Evolutionary conservation across 2,329 filamentous ascomycete species (phyloP), one percentile per base, ranked within the genome.

Genomic region (Harringtonia aguacate): DNA sequence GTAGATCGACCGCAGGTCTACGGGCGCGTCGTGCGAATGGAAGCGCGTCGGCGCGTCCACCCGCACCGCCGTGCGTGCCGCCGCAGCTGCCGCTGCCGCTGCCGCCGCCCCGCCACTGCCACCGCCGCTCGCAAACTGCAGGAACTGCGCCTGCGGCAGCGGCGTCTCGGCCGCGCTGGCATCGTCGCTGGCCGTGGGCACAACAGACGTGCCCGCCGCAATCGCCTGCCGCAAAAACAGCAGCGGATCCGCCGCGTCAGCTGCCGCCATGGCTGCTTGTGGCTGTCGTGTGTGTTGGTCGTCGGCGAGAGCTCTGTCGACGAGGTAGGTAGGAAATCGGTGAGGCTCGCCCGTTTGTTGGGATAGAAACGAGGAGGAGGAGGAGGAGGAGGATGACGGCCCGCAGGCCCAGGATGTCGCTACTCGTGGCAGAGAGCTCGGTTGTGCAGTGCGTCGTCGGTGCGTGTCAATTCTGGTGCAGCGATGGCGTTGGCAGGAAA

Each of bases 1-100:
- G 69, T 90, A 95, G 64, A 95, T 90, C 61, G 84, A 92, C 59
- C 92, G 87, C 53, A 98, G 72, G 60, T 95, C 86, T 56, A 95
- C 81, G 5, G 83, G 73, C 45, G 72, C 70, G 39, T 77, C 72
- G 46, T 77, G 75, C n/a, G 86, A 89, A 48, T 85, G 75, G 68
- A 97, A 97, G 55, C 92, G 86, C 53, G 92, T 98, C 10, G 81
- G 73, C 14, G 75, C 73, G 41, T 77, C 79, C 52, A 95, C 75
- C 1, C 82, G 70, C 46, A 94, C 72, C 7, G 79, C 71, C 44
- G 79, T 70, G 33, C 36, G 39, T 13, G n/a, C 24, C 15, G n/a
- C 29, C 17, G 34, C 20, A n/a, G n/a, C n/a, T n/a, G n/a, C n/a
- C n/a, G n/a, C n/a, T n/a, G n/a, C n/a, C n/a, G n/a, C n/a, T n/a